A percentile compares a stretch with the other conserved stretches of the same genome.
phyloP scores from a whole-genome alignment of 306 rosid genomes.

The Quercus wislizeni region DNA sequence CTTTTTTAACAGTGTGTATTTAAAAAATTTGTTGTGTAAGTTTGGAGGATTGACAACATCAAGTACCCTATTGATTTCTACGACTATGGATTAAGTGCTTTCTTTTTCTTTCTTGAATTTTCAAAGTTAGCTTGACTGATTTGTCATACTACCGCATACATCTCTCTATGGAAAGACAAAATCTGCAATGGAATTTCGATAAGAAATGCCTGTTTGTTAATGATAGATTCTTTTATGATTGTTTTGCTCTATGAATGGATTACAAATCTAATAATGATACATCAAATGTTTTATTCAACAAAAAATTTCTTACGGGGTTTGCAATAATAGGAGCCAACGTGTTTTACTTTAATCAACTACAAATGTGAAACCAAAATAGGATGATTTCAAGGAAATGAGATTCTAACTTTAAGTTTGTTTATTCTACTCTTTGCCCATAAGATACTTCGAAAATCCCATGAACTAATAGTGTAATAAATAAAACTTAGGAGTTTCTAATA shows the following conservation, averaged over 20 bases:
- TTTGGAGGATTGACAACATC: constrained; percentile 28
- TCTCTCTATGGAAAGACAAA: constrained; percentile 21
- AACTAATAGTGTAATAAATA: too few relatives aligned
- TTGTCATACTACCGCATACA: constrained; percentile 14
- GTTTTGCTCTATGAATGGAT: background rate
- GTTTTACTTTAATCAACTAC: too few relatives aligned
- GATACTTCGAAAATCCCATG: too few relatives aligned
- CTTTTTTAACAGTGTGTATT: constrained; percentile 15
- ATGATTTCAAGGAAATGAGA: too few relatives aligned
- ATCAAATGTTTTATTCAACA: too few relatives aligned
- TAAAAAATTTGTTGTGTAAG: background rate
- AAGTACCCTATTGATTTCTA: constrained; percentile 34
- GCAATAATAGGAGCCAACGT: too few relatives aligned
- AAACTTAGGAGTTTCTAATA: too few relatives aligned
- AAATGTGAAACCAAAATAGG: too few relatives aligned
- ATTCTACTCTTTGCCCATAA: too few relatives aligned
- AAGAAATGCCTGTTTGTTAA: background rate
- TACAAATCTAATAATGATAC: background rate
- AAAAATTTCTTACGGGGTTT: too few relatives aligned
- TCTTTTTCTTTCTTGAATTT: constrained; percentile 4
- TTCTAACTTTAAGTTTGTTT: too few relatives aligned
- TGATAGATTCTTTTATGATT: background rate
- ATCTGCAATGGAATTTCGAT: constrained; percentile 16
- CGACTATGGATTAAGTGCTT: constrained; percentile 19
- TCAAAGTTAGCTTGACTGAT: constrained; percentile 15